Evolutionary conservation across 2,329 filamentous ascomycete genomes (phyloP), one percentile per base, ranked within the genome.

Genomic region (Xylaria sp.): DNA sequence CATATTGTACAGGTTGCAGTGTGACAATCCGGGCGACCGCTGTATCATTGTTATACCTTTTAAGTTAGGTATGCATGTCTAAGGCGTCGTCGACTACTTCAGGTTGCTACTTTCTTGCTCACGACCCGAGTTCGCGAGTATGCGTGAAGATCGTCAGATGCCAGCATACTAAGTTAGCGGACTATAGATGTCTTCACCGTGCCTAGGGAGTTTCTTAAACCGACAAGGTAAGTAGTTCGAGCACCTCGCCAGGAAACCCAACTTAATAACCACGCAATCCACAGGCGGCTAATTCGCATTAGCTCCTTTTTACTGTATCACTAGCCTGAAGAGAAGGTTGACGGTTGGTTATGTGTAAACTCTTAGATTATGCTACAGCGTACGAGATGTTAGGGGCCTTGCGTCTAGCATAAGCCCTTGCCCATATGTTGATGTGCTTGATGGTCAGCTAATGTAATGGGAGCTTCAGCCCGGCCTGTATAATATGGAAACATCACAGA

Each of bases 1-100:
- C 53, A 42, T 73, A 62, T 65, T 54, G 56, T 63, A 67, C 53
- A 59, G 56, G 60, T 59, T 72, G 65, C 68, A 63, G 66, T 53
- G 59, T 66, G n/a, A 57, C 68, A 66, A 68, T 58, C 23, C 65
- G 67, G 15, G 59, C 64, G 40, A 42, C 53, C 66, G 54, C 63
- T 38, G 40, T 65, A 31, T 53, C 60, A 65, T 51, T 33, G 10
- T 38, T 31, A 33, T 58, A 49, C 36, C 33, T 23, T 44, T 44
- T 51, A 38, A 53, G 59, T 42, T 49, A 53, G 49, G 59, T 62
- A 60, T 56, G 51, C 53, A 33, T 54, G 38, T 20, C 38, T n/a
- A 46, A 28, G 53, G 53, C 59, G 54, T 63, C 26, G 46, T 64
- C 54, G 60, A 54, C 44, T 67, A 46, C 31, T 49, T 53, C 42